Evolutionary conservation across 2,329 filamentous ascomycete species (phyloP).

Genomic region (Claviceps sorghi): DNA sequence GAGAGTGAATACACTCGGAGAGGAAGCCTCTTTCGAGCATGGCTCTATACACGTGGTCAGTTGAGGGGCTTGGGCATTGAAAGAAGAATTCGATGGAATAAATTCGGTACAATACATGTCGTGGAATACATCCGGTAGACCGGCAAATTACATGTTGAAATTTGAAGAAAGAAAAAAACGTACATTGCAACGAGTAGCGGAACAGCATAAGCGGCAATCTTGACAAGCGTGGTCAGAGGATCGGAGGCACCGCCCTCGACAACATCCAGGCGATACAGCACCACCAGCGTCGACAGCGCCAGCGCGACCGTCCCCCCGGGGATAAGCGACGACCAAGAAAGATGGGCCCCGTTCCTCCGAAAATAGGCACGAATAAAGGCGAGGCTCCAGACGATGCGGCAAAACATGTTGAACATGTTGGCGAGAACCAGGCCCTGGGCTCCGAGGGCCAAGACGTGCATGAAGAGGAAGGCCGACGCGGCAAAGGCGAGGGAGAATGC

Average conservation of each 20-base stretch:
- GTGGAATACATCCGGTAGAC: too few relatives aligned
- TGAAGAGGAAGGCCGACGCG: slow-evolving; percentile 56
- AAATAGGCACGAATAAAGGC: slow-evolving; percentile 59
- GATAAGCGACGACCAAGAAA: slow-evolving; percentile 15
- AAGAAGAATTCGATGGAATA: slow-evolving; percentile 1
- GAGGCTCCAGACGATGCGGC: slow-evolving; percentile 70
- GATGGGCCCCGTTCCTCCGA: slow-evolving; percentile 22
- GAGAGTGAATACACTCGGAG: slow-evolving; percentile 31
- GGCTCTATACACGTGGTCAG: slow-evolving; percentile 23
- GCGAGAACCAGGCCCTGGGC: slow-evolving; percentile 71
- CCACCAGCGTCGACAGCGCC: slow-evolving; percentile 14
- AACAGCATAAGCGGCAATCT: slow-evolving; percentile 33
- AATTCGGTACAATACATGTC: too few relatives aligned
- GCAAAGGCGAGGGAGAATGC: slow-evolving; percentile 67
- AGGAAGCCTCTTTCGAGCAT: slow-evolving; percentile 41
- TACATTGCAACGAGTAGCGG: slow-evolving; percentile 44
- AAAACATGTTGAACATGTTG: slow-evolving; percentile 79
- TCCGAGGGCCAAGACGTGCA: slow-evolving; percentile 54
- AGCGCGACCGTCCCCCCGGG: slow-evolving; percentile 15
- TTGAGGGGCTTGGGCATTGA: slow-evolving; percentile 11
- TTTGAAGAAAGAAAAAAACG: slow-evolving; percentile 21
- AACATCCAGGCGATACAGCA: slow-evolving; percentile 15
- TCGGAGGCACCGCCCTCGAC: slow-evolving; percentile 11
- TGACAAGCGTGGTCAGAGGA: slow-evolving; percentile 25
- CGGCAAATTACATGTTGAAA: too few relatives aligned